Evolutionary conservation across 2,329 filamentous ascomycete species (phyloP).

Genomic region (Aspergillus sp.): DNA sequence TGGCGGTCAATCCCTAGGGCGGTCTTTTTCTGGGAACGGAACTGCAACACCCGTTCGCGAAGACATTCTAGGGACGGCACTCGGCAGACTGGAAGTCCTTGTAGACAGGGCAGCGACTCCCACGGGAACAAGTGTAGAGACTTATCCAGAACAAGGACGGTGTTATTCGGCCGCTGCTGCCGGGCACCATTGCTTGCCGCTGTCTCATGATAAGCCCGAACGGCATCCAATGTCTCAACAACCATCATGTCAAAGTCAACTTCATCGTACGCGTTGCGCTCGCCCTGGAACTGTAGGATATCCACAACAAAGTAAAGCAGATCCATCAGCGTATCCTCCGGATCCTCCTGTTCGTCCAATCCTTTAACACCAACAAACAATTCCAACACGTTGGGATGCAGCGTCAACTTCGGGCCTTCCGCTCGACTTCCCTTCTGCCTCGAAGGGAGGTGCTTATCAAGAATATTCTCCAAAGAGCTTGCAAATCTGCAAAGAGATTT

Average conservation of each 20-base stretch:
- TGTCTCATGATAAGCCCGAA: conserved; percentile 70
- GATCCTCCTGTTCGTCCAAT: conserved; percentile 67
- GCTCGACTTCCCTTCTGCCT: conserved; percentile 61
- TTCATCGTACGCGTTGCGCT: conserved; percentile 95
- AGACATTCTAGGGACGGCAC: conserved; percentile 84
- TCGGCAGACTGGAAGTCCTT: conserved; percentile 75
- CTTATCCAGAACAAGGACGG: conserved; percentile 88
- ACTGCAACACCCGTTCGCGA: conserved; percentile 68
- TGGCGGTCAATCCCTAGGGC: conserved; percentile 53
- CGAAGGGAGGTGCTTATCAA: conserved; percentile 84
- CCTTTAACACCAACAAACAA: conserved; percentile 85
- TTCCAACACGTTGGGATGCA: conserved; percentile 73
- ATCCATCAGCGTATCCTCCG: conserved; percentile 88
- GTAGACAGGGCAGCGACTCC: conserved; percentile 89
- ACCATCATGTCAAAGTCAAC: conserved; percentile 93
- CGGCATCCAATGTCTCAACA: conserved; percentile 80
- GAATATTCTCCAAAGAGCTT: conserved; percentile 71
- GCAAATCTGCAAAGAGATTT: conserved; percentile 73
- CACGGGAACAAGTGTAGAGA: conserved; percentile 88
- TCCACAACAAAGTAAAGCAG: conserved; percentile 95
- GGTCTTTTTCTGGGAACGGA: conserved; percentile 19
- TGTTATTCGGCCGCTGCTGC: conserved; percentile 55
- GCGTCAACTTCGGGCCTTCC: conserved; percentile 49
- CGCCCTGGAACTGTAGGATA: conserved; percentile 93
- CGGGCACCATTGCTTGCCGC: conserved; percentile 38